A percentile compares a stretch with the other conserved stretches of the same genome.
These are phyloP conservation scores for Lipomyces yamanashiensis DNA, from an alignment of 805 yeast species.

Conservation along the genomic window DNA sequence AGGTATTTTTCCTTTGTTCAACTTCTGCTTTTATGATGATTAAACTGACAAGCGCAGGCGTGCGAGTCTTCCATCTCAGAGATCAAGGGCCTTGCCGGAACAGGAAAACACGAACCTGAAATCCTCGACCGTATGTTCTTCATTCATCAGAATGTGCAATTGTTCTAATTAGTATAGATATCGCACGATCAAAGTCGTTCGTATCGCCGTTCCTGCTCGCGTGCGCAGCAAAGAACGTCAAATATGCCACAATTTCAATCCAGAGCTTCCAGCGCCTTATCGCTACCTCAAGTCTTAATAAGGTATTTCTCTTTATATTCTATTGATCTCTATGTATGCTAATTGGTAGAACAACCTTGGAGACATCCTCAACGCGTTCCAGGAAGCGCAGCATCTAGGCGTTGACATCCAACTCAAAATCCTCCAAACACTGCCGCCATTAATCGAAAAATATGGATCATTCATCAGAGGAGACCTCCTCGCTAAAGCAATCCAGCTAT, in stretches of 20 bases:
- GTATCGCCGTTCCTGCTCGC: constrained; percentile 72
- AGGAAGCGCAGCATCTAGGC: constrained; percentile 75
- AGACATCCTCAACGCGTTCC: constrained; percentile 66
- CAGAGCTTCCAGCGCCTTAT: constrained; percentile 71
- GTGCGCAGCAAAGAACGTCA: constrained; percentile 74
- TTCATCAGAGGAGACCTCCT: constrained; percentile 61
- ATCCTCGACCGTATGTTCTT: constrained; percentile 39
- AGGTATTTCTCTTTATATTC: constrained; percentile 42
- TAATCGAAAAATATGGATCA: constrained; percentile 66
- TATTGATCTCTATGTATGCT: constrained; percentile 37
- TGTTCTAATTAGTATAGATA: constrained; percentile 32
- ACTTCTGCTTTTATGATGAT: not conserved
- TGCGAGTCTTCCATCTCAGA: constrained; percentile 37
- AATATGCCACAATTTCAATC: constrained; percentile 70
- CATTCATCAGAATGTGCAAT: not conserved
- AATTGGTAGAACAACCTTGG: constrained; percentile 40
- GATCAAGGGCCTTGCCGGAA: constrained; percentile 24
- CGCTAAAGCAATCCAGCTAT: constrained; percentile 64
- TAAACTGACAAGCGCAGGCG: constrained; percentile 36
- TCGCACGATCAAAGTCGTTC: constrained; percentile 57
- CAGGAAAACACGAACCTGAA: constrained; percentile 37
- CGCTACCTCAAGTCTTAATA: constrained; percentile 58
- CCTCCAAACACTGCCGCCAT: constrained; percentile 77
- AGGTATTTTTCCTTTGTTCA: constrained; percentile 43
- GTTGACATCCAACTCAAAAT: constrained; percentile 85